Percentiles rank a stretch among this genome's conserved stretches.
These are phyloP conservation scores for Stemphylium lycopersici DNA, from an alignment of 2,329 filamentous ascomycete species.

Conservation along the genomic window DNA sequence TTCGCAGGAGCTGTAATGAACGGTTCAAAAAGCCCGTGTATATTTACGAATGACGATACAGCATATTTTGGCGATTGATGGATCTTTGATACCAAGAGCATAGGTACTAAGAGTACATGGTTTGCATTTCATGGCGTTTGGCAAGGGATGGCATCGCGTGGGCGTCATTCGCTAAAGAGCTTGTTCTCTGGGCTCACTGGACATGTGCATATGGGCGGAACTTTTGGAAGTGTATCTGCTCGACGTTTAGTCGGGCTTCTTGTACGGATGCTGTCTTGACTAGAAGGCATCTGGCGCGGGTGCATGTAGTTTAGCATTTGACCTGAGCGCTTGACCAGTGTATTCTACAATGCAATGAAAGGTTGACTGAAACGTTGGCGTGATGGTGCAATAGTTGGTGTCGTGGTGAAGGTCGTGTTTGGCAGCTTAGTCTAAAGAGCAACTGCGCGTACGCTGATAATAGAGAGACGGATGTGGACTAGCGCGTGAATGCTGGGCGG, in stretches of 20 bases:
- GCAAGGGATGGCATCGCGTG: constrained; percentile 1
- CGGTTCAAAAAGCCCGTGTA: not conserved
- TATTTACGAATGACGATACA: constrained; percentile 27
- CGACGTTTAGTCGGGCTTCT: not conserved
- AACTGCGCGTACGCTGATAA: not conserved
- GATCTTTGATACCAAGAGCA: constrained; percentile 31
- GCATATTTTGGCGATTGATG: constrained; percentile 22
- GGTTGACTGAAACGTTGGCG: not conserved
- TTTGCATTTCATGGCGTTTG: constrained; percentile 26
- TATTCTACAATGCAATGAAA: not conserved
- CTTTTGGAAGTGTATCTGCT: not conserved
- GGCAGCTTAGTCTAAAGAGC: not conserved
- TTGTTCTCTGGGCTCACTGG: not conserved
- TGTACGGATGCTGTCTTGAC: not conserved
- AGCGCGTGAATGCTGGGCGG: constrained; percentile 17
- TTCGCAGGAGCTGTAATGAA: not conserved
- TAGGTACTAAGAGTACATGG: constrained; percentile 13
- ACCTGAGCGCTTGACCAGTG: not conserved
- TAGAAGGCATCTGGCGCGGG: not conserved
- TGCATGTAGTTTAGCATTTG: not conserved
- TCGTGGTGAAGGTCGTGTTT: not conserved
- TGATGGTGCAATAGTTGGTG: not conserved
- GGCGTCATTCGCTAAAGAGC: not conserved
- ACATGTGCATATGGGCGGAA: not conserved
- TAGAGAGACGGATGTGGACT: constrained; percentile 8